Percentiles rank a stretch among this genome's conserved stretches.
Conservation (phyloP, 75 land plant species). For the Cupressus sempervirens region DNA sequence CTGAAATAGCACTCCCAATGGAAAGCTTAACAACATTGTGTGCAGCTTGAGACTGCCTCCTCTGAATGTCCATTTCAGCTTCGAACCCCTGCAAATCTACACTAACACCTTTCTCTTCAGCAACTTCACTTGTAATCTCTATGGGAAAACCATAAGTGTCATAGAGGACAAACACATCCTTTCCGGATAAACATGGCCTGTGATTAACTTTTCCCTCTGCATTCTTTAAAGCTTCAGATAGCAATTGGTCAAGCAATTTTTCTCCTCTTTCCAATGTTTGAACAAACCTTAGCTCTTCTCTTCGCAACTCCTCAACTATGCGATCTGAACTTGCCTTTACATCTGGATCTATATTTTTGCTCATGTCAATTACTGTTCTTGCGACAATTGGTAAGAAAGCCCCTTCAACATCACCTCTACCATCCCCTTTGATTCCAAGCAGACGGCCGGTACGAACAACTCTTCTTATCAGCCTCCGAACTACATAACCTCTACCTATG, state of each 20-base stretch:
- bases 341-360: constrained; percentile 65
- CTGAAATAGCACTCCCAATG: constrained; percentile 48
- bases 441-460: constrained; percentile 85
- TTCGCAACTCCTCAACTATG: constrained; percentile 73
- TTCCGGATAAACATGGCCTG: constrained; percentile 61
- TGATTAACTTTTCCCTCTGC: constrained; percentile 21
- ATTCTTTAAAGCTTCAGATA: constrained; percentile 46
- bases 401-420: constrained; percentile 55
- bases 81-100: constrained; percentile 78
- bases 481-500: constrained; percentile 91
- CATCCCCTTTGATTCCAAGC: constrained; percentile 82
- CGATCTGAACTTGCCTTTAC: constrained; percentile 41
- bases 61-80: constrained; percentile 86
- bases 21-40: constrained; percentile 77
- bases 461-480: constrained; percentile 86
- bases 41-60: constrained; percentile 86
- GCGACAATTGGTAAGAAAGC: constrained; percentile 76
- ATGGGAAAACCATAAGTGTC: constrained; percentile 95
- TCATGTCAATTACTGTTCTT: constrained; percentile 64
- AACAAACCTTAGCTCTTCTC: constrained; percentile 85
- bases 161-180: constrained; percentile 81
- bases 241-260: constrained; percentile 68
- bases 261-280: constrained; percentile 92
- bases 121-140: constrained; percentile 84
- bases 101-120: constrained; percentile 63